Percentiles rank a stretch among this genome's conserved stretches.
Evolutionary conservation across 2,329 filamentous ascomycete genomes (phyloP).

Genomic region (Colletotrichum sp.): DNA sequence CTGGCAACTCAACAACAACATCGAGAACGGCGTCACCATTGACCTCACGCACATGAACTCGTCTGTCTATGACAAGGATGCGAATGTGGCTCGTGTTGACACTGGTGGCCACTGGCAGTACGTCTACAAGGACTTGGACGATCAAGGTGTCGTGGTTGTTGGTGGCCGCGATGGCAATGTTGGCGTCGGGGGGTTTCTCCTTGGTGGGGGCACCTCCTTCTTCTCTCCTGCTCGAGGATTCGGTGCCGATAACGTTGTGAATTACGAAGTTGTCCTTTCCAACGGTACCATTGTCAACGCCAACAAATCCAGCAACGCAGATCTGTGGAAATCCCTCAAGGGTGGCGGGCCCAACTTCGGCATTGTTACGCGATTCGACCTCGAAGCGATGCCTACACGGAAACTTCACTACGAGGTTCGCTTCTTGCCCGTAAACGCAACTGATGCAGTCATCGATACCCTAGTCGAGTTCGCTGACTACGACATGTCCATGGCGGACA

Average conservation of each 20-base stretch:
- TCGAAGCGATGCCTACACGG: not conserved
- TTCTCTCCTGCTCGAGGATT: conserved; percentile 33
- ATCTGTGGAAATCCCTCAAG: conserved; percentile 49
- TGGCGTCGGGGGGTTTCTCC: conserved; percentile 32
- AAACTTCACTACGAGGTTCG: not conserved
- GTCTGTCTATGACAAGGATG: conserved; percentile 16
- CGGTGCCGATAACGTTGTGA: conserved; percentile 41
- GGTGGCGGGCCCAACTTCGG: conserved; percentile 55
- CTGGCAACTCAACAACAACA: conserved; percentile 35
- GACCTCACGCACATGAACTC: conserved; percentile 27
- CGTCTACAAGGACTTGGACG: conserved; percentile 4
- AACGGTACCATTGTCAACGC: conserved; percentile 44
- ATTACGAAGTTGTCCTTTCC: conserved; percentile 48
- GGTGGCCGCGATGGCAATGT: conserved; percentile 46
- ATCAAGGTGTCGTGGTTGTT: conserved; percentile 35
- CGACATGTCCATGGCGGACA: not conserved
- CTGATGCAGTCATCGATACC: conserved; percentile 23
- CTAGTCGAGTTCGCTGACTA: conserved; percentile 29
- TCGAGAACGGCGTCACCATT: conserved; percentile 31
- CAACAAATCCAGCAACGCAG: conserved; percentile 35
- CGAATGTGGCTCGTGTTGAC: conserved; percentile 27
- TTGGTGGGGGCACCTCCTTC: conserved; percentile 29
- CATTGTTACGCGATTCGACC: conserved; percentile 30
- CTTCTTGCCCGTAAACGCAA: not conserved
- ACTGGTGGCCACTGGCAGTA: conserved; percentile 15